Percentiles rank a stretch among this genome's conserved stretches.
Conservation (phyloP, 2,329 filamentous ascomycete species). For the Pseudopyrenochaeta lycopersici region DNA sequence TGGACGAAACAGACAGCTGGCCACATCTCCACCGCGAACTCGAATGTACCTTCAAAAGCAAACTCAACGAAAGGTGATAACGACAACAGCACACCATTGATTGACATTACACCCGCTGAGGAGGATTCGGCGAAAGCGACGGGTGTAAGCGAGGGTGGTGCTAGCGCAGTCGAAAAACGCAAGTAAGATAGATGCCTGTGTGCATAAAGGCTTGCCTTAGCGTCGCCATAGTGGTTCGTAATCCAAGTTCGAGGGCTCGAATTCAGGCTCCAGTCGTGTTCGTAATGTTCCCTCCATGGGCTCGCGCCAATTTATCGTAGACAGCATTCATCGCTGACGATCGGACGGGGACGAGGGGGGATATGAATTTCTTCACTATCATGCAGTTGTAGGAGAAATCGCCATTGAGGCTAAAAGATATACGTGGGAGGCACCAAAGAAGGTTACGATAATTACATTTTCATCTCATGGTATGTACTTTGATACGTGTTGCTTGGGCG, state of each 20-base stretch:
- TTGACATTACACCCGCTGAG: conserved; percentile 34
- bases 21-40: conserved; percentile 24
- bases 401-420: too few relatives aligned
- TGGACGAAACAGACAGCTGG: conserved; percentile 80
- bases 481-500: too few relatives aligned
- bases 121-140: conserved; percentile 29
- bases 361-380: too few relatives aligned
- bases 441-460: too few relatives aligned
- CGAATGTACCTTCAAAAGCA: conserved; percentile 25
- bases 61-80: conserved; percentile 22
- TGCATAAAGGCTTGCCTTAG: not conserved
- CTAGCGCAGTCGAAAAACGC: conserved; percentile 18
- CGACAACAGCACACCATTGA: conserved; percentile 17
- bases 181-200: conserved; percentile 8
- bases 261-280: not conserved
- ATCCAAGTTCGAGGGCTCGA: not conserved
- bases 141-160: conserved; percentile 14
- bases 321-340: too few relatives aligned
- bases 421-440: too few relatives aligned
- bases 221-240: not conserved
- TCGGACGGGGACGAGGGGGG: too few relatives aligned
- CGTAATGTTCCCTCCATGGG: too few relatives aligned
- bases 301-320: too few relatives aligned
- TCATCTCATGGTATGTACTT: too few relatives aligned
- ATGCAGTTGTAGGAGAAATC: too few relatives aligned